These are phyloP conservation scores for Oryza rufipogon DNA, from an alignment of 176 grass and related monocot species.

Conservation along the genomic window DNA sequence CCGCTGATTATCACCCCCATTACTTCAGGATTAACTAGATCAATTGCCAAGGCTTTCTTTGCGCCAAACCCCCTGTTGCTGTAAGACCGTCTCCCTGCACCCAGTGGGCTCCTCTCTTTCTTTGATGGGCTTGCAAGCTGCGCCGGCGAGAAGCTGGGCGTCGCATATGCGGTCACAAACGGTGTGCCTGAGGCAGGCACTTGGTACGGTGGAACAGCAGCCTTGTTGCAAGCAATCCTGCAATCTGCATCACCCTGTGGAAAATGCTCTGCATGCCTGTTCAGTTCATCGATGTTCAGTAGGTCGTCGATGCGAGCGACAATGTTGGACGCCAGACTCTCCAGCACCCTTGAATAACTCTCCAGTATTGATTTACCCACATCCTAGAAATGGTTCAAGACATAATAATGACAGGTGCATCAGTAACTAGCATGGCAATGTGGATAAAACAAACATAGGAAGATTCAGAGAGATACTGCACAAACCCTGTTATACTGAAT, in stretches of 20 bases:
- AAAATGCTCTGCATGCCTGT: slow-evolving; percentile 62
- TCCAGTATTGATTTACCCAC: slow-evolving; percentile 89
- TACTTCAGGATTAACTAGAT: slow-evolving; percentile 50
- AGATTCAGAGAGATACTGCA: not conserved
- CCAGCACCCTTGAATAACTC: slow-evolving; percentile 93
- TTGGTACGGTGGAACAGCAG: slow-evolving; percentile 48
- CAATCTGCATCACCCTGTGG: slow-evolving; percentile 35
- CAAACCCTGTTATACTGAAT: slow-evolving; percentile 93
- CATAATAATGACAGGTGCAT: not conserved
- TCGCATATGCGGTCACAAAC: slow-evolving; percentile 66
- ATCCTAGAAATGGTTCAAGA: slow-evolving; percentile 59
- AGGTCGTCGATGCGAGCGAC: slow-evolving; percentile 86
- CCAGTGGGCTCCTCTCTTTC: slow-evolving; percentile 52
- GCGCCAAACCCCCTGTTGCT: slow-evolving; percentile 49
- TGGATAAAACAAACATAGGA: not conserved
- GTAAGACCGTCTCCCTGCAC: slow-evolving; percentile 48
- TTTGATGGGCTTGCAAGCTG: slow-evolving; percentile 53
- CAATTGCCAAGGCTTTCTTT: slow-evolving; percentile 66
- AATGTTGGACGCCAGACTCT: slow-evolving; percentile 91
- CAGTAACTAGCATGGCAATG: not conserved
- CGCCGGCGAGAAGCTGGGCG: slow-evolving; percentile 73
- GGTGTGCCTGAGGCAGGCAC: slow-evolving; percentile 89
- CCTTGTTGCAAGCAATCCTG: slow-evolving; percentile 58
- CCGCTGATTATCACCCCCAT: slow-evolving; percentile 54
- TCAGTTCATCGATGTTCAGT: slow-evolving; percentile 73